Percentiles rank a stretch among this genome's conserved stretches.
Evolutionary conservation across 1,139 yeast genomes (phyloP).

Genomic region (Scheffersomyces parashehatae): DNA sequence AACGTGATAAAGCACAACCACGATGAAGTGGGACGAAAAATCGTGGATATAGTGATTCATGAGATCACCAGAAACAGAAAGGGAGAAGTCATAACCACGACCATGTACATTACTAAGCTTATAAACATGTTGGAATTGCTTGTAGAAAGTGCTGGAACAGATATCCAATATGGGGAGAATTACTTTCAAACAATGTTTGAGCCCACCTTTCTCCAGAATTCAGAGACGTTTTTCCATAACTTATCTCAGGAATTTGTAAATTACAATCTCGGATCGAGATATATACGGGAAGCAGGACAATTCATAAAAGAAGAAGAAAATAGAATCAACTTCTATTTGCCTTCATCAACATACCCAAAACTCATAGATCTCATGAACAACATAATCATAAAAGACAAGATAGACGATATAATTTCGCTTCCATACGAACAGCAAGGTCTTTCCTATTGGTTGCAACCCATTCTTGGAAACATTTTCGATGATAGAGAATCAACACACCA

Average conservation of each 20-base stretch:
- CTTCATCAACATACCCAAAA: slow-evolving; percentile 55
- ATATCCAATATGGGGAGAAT: slow-evolving; percentile 40
- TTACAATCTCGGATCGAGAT: slow-evolving; percentile 47
- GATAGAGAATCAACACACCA: slow-evolving; percentile 13
- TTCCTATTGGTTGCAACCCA: slow-evolving; percentile 50
- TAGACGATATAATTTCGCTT: slow-evolving; percentile 48
- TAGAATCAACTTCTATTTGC: slow-evolving; percentile 56
- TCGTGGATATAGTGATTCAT: slow-evolving; percentile 52
- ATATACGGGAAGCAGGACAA: slow-evolving; percentile 52
- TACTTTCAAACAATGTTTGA: slow-evolving; percentile 70
- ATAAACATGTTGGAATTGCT: slow-evolving; percentile 69
- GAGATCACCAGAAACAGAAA: slow-evolving; percentile 62
- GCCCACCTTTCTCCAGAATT: slow-evolving; percentile 55
- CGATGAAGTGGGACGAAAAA: slow-evolving; percentile 51
- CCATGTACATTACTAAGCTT: slow-evolving; percentile 58
- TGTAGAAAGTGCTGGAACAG: slow-evolving; percentile 42
- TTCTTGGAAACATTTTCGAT: slow-evolving; percentile 21
- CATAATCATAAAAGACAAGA: slow-evolving; percentile 60
- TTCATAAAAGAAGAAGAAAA: slow-evolving; percentile 61
- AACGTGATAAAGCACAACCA: slow-evolving; percentile 40
- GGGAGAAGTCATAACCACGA: slow-evolving; percentile 58
- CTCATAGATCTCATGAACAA: slow-evolving; percentile 58
- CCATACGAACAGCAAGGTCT: slow-evolving; percentile 57
- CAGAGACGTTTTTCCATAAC: slow-evolving; percentile 55
- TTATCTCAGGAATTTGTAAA: slow-evolving; percentile 46